Evolutionary conservation across 2,329 filamentous ascomycete species (phyloP).

Genomic region (Lecanicillium sp.): DNA sequence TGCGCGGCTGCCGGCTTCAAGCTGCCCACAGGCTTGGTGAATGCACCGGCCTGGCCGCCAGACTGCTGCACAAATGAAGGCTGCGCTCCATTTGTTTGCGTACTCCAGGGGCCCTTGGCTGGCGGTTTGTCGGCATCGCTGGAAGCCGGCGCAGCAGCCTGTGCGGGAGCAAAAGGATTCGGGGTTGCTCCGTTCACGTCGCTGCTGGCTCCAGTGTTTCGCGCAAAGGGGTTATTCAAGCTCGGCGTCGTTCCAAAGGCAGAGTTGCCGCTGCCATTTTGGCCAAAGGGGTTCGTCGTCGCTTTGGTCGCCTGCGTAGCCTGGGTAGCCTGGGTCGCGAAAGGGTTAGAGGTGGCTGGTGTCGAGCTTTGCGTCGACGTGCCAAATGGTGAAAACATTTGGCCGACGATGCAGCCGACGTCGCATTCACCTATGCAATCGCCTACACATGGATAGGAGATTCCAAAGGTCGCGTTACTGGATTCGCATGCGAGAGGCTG

Average conservation of each 20-base stretch:
- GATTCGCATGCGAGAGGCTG: conserved; percentile 8
- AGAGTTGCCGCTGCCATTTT: conserved; percentile 25
- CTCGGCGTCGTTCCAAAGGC: conserved; percentile 16
- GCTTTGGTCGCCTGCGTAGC: too few species aligned
- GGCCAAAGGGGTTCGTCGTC: conserved; percentile 25
- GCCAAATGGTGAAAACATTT: conserved; percentile 34
- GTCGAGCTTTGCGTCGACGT: conserved; percentile 30
- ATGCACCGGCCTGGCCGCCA: neutral
- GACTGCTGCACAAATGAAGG: neutral
- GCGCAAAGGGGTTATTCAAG: conserved; percentile 19
- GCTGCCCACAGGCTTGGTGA: conserved; percentile 18
- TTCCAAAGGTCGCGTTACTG: conserved; percentile 1
- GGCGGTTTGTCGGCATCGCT: neutral
- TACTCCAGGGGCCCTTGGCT: neutral
- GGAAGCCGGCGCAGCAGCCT: neutral
- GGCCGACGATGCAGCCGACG: conserved; percentile 34
- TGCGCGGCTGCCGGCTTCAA: conserved; percentile 15
- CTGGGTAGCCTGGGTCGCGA: too few species aligned
- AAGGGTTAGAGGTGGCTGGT: conserved; percentile 29
- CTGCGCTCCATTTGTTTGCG: neutral
- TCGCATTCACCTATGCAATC: conserved; percentile 32
- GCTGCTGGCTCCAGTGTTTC: conserved; percentile 24
- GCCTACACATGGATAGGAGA: conserved; percentile 29
- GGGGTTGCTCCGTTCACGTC: conserved; percentile 10
- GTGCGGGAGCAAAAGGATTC: conserved; percentile 10